Evolutionary conservation across 306 rosid species (phyloP).

Genomic region (Quercus parvula): DNA sequence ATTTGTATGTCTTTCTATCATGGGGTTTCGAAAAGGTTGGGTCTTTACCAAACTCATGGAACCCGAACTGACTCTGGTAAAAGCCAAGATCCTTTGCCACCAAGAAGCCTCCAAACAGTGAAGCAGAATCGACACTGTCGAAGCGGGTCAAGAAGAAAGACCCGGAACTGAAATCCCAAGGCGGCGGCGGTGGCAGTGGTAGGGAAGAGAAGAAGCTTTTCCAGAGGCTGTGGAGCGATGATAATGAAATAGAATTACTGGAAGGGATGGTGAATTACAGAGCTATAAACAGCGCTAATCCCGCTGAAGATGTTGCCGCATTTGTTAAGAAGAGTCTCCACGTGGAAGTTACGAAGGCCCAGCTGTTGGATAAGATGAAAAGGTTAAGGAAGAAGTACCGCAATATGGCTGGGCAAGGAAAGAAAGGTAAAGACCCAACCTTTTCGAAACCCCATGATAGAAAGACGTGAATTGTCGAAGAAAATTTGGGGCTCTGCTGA

Average conservation of each 20-base stretch:
- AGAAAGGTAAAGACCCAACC: slow-evolving; percentile 26
- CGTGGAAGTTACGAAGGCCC: slow-evolving; percentile 27
- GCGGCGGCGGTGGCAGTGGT: neutral
- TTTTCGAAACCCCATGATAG: slow-evolving; percentile 39
- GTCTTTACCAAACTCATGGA: slow-evolving; percentile 45
- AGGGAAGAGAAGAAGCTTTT: slow-evolving; percentile 38
- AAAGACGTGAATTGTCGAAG: slow-evolving; percentile 42
- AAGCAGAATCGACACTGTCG: slow-evolving; percentile 1
- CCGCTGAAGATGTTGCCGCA: slow-evolving; percentile 6
- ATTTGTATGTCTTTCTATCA: slow-evolving; percentile 35
- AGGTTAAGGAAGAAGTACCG: slow-evolving; percentile 54
- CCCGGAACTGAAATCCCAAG: slow-evolving; percentile 6
- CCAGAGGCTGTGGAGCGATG: slow-evolving; percentile 59
- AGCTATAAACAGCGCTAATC: slow-evolving; percentile 28
- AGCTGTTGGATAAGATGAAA: slow-evolving; percentile 49
- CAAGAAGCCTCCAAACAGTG: slow-evolving; percentile 25
- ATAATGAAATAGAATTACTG: slow-evolving; percentile 45
- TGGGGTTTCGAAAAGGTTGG: slow-evolving; percentile 31
- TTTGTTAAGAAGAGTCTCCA: slow-evolving; percentile 47
- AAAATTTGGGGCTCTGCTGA: slow-evolving; percentile 49
- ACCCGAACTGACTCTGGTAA: slow-evolving; percentile 16
- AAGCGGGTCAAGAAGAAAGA: slow-evolving; percentile 43
- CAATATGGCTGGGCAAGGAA: slow-evolving; percentile 9
- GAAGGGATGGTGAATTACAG: slow-evolving; percentile 40
- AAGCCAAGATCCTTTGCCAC: slow-evolving; percentile 16